Evolutionary conservation across 75 land plant species (phyloP).

Genomic region (Cupressus sempervirens): DNA sequence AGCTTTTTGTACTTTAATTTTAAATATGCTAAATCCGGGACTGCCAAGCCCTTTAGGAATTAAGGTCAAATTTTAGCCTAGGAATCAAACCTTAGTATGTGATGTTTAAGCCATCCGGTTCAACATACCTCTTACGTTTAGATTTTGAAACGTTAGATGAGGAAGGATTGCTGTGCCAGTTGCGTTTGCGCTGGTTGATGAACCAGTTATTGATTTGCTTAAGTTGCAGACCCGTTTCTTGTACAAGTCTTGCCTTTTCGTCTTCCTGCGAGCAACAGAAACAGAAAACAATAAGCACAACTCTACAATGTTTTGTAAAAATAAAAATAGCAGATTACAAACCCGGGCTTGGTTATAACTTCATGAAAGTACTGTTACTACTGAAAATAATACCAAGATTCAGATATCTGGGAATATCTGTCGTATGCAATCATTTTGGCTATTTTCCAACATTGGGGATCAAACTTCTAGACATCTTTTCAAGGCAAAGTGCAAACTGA

Average conservation of each 20-base stretch:
- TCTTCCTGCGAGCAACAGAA: slow-evolving; percentile 62
- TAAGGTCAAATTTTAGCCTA: no score
- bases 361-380: background rate
- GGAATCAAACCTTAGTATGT: no score
- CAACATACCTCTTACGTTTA: slow-evolving; percentile 64
- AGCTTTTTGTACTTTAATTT: background rate
- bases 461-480: background rate
- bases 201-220: slow-evolving; percentile 98
- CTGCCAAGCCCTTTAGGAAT: background rate
- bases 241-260: slow-evolving; percentile 88
- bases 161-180: slow-evolving; percentile 87
- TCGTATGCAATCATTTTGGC: background rate
- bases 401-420: background rate
- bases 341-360: background rate
- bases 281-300: background rate
- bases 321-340: background rate
- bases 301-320: background rate
- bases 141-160: slow-evolving; percentile 43
- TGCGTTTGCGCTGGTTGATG: slow-evolving; percentile 88
- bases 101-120: no score
- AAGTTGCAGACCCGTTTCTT: slow-evolving; percentile 88
- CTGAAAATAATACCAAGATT: background rate
- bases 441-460: background rate
- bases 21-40: background rate
- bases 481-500: no score